A percentile compares a stretch with the other conserved stretches of the same genome.
Evolutionary conservation across 2,329 filamentous ascomycete genomes (phyloP).

Genomic region (Fusarium torreyae): DNA sequence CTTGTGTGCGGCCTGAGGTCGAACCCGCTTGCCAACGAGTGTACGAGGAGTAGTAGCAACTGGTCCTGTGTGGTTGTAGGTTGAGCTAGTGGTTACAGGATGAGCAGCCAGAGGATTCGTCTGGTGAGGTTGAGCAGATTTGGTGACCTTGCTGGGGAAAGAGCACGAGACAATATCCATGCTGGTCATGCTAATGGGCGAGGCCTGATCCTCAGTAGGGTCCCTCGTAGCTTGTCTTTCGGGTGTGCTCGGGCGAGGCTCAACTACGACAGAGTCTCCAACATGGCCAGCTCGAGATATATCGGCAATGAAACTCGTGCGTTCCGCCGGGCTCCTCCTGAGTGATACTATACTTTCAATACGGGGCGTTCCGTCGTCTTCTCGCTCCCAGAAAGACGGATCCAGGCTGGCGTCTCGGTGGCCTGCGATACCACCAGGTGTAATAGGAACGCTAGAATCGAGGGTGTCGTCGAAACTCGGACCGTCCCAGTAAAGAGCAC

Average conservation of each 20-base stretch:
- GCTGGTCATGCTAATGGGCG: slow-evolving; percentile 72
- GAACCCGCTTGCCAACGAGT: slow-evolving; percentile 71
- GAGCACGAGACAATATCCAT: slow-evolving; percentile 75
- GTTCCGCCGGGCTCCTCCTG: slow-evolving; percentile 42
- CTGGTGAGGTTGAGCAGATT: slow-evolving; percentile 57
- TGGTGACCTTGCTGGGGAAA: slow-evolving; percentile 69
- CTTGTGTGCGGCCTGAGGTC: slow-evolving; percentile 75
- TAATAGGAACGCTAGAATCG: slow-evolving; percentile 76
- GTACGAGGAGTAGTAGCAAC: slow-evolving; percentile 72
- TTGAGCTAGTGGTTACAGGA: slow-evolving; percentile 67
- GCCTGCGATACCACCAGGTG: slow-evolving; percentile 81
- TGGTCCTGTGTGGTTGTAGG: slow-evolving; percentile 63
- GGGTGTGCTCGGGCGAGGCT: slow-evolving; percentile 64
- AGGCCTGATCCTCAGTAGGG: slow-evolving; percentile 51
- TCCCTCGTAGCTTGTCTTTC: slow-evolving; percentile 54
- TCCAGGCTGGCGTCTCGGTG: slow-evolving; percentile 69
- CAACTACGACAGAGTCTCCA: slow-evolving; percentile 62
- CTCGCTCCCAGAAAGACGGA: slow-evolving; percentile 68
- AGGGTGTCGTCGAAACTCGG: slow-evolving; percentile 75
- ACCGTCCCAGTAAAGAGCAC: slow-evolving; percentile 89
- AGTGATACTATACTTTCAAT: slow-evolving; percentile 59
- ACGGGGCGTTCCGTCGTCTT: slow-evolving; percentile 61
- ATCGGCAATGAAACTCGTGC: slow-evolving; percentile 63
- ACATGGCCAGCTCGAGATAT: slow-evolving; percentile 63
- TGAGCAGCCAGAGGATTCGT: slow-evolving; percentile 67